Conservation (phyloP, 345 rosid species). For the Syzygium aromaticum region DNA sequence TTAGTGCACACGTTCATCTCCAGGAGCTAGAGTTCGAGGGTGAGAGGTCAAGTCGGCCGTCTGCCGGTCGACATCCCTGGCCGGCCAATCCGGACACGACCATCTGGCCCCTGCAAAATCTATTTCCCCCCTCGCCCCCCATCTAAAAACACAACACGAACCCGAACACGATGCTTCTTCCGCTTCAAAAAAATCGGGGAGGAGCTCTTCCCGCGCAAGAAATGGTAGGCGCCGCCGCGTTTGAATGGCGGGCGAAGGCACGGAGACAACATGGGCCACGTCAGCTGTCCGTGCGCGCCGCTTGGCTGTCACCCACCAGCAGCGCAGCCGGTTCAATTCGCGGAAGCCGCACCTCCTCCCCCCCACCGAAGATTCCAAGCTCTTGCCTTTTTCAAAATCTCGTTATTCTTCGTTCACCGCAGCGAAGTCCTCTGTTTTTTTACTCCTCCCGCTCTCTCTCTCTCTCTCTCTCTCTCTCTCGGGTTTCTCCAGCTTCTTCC, state of each 20-base stretch:
- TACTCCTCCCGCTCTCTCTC: background rate
- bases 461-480: conserved; percentile 6
- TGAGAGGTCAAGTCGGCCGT: background rate
- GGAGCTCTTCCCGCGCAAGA: conserved; percentile 25
- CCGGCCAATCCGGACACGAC: background rate
- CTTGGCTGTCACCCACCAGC: conserved; percentile 18
- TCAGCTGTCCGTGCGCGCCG: background rate
- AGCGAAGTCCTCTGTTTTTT: background rate
- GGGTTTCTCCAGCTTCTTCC: background rate
- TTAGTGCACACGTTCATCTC: background rate
- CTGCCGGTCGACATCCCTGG: background rate
- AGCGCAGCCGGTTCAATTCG: background rate
- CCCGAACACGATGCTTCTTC: background rate
- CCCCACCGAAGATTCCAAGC: background rate
- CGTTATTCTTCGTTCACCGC: background rate
- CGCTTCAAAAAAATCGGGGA: background rate
- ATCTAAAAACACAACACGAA: background rate
- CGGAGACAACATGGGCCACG: conserved; percentile 12
- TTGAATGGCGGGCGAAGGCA: conserved; percentile 2
- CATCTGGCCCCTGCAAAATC: background rate
- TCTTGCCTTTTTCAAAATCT: background rate
- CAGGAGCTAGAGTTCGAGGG: background rate
- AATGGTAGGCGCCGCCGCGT: conserved; percentile 14
- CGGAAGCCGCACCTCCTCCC: background rate
- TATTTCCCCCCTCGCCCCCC: background rate